Conservation (phyloP, 257 asterid species). For the Mitragyna speciosa region DNA sequence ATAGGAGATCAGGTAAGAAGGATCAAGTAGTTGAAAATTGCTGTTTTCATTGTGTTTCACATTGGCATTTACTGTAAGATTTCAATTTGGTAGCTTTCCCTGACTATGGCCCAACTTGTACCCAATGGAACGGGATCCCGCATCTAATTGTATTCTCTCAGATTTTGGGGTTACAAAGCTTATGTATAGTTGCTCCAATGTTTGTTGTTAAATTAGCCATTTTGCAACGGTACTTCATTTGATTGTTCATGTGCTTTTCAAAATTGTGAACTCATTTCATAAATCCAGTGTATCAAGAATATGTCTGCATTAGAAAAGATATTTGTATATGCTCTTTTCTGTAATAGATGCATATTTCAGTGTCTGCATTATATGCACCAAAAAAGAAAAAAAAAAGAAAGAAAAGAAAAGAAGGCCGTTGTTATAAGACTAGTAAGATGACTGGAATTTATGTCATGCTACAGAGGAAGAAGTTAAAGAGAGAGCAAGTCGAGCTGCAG, state of each 20-base stretch:
- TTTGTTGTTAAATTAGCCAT: not conserved
- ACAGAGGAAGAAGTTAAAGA: slow-evolving; percentile 78
- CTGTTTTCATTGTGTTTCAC: not conserved
- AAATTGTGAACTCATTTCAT: not conserved
- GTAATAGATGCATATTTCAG: not conserved
- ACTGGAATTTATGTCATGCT: slow-evolving; percentile 11
- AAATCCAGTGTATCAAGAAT: not conserved
- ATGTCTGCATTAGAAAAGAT: not conserved
- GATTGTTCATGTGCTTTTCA: not conserved
- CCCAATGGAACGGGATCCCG: not conserved
- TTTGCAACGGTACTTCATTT: no score
- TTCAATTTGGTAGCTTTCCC: not conserved
- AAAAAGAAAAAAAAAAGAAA: no score
- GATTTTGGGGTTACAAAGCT: not conserved
- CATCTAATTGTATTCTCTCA: not conserved
- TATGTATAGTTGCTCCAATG: not conserved
- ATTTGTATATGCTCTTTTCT: not conserved
- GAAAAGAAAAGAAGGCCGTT: not conserved
- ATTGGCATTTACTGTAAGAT: not conserved
- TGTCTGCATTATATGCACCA: not conserved
- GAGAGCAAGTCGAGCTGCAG: slow-evolving; percentile 81
- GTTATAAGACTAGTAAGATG: not conserved
- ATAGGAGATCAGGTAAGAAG: slow-evolving; percentile 44
- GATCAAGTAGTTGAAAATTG: not conserved
- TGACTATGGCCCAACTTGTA: no score